Percentiles rank a stretch among this genome's conserved stretches.
These are phyloP conservation scores for Zygoascus tannicola DNA, from an alignment of 805 yeast genomes.

Conservation along the genomic window DNA sequence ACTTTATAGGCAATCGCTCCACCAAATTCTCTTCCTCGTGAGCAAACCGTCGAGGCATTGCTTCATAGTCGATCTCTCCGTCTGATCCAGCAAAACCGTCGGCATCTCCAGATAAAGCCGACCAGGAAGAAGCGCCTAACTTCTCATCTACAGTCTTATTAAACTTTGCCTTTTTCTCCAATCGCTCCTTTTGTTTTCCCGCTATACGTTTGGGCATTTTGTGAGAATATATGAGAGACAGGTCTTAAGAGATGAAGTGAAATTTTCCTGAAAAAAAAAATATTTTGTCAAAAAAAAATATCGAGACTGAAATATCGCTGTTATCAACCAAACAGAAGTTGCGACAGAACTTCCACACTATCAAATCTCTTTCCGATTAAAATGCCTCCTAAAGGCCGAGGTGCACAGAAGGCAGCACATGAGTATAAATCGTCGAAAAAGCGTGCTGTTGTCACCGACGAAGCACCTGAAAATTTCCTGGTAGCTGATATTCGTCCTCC, in stretches of 20 bases:
- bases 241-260: neutral
- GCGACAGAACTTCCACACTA: too few relatives aligned
- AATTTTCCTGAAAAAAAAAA: neutral
- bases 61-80: constrained; percentile 73
- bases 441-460: neutral
- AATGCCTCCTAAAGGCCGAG: too few relatives aligned
- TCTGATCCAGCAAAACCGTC: constrained; percentile 24
- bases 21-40: constrained; percentile 32
- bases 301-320: too few relatives aligned
- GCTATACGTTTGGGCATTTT: constrained; percentile 21
- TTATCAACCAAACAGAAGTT: too few relatives aligned
- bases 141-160: constrained; percentile 11
- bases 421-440: neutral
- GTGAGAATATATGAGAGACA: too few relatives aligned
- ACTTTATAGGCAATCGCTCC: constrained; percentile 75
- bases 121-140: constrained; percentile 14
- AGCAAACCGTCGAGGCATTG: constrained; percentile 50
- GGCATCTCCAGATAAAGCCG: constrained; percentile 8
- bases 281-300: too few relatives aligned
- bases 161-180: constrained; percentile 18
- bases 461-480: neutral
- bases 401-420: too few relatives aligned
- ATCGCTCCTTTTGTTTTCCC: constrained; percentile 14
- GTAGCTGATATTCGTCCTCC: neutral
- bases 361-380: too few relatives aligned